Evolutionary conservation across 192 early-diverging fungal species (phyloP), one percentile per base, ranked within the genome.

Genomic region (Backusella morwellensis): DNA sequence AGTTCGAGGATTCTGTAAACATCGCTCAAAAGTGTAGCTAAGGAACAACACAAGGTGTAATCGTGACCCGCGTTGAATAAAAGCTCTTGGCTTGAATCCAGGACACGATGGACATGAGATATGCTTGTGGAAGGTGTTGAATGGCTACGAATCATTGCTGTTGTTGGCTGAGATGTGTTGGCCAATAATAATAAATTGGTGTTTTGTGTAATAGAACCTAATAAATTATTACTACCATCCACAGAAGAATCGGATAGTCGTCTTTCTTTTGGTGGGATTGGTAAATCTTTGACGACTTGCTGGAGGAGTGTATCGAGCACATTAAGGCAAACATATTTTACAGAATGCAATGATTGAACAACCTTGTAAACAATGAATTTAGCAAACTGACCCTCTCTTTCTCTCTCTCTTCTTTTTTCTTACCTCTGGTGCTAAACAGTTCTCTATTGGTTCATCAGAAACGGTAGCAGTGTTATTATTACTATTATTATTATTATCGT

Each of bases 21-120:
- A 34, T 88, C 80, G 0, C 79, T 82, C n/a, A 90, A 67, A 14
- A 90, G 54, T 5, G 84, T 86, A 23, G 89, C 89, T 19, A 90
- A 70, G 17, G 89, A 79, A 78, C 89, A 90, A 35, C 85, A 86
- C 42, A 90, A 73, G 67, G 84, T 85, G 66, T 88, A 88, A 77
- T 90, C 86, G 4, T 19, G 68, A 29, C 70, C 75, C 15, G 68
- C 66, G 23, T 84, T 47, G 8, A 47, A 59, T 4, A 75, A 35
- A 35, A 44, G 38, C 17, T 67, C 41, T 34, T 77, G 75, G 14
- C 77, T 69, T n/a, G 59, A 34, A 47, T 77, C 74, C 19, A 76
- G 41, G 11, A 75, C 35, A 7, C 66, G 36, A 35, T 72, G 23
- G n/a, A 80, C 68, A 35, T 80, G 66, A n/a, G 34, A 56, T 42